Conservation (phyloP, 495 filamentous ascomycete genomes). For the Aspergillus coremiiformis region DNA sequence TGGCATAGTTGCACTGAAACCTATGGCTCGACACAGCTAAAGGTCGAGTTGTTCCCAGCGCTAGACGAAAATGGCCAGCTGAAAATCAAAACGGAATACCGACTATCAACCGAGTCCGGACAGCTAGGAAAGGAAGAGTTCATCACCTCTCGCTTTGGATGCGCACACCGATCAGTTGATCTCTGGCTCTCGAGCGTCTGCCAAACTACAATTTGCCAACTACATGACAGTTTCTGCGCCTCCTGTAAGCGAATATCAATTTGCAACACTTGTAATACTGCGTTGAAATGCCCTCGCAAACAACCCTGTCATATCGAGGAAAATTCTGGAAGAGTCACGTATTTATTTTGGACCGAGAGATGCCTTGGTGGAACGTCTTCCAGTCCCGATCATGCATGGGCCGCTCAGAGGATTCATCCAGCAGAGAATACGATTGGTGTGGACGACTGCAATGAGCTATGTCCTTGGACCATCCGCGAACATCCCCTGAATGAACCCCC, state of each 20-base stretch:
- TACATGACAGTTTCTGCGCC: conserved; percentile 31
- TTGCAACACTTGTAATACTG: conserved; percentile 34
- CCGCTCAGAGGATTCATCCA: conserved; percentile 36
- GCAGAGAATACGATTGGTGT: conserved; percentile 29
- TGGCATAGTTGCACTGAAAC: conserved; percentile 42
- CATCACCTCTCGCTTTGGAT: conserved; percentile 42
- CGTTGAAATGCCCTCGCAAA: conserved; percentile 33
- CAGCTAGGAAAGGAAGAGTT: conserved; percentile 38
- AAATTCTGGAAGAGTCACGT: conserved; percentile 22
- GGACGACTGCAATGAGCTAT: conserved; percentile 40
- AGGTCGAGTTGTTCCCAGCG: conserved; percentile 34
- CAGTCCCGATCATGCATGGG: conserved; percentile 24
- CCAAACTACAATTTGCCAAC: conserved; percentile 35
- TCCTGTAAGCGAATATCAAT: conserved; percentile 36
- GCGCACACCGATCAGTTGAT: conserved; percentile 41
- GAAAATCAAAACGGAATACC: conserved; percentile 36
- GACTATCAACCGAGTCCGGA: conserved; percentile 29
- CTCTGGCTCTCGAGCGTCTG: conserved; percentile 40
- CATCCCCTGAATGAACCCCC: conserved; percentile 33
- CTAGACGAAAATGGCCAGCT: conserved; percentile 30
- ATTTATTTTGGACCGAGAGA: conserved; percentile 36
- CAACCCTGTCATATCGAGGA: conserved; percentile 24
- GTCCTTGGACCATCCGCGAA: conserved; percentile 39
- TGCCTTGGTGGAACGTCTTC: conserved; percentile 27
- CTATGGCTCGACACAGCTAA: conserved; percentile 35